Base-by-base conservation (phyloP, 495 filamentous ascomycete genomes). In the Hypoxylon intermedium region DNA sequence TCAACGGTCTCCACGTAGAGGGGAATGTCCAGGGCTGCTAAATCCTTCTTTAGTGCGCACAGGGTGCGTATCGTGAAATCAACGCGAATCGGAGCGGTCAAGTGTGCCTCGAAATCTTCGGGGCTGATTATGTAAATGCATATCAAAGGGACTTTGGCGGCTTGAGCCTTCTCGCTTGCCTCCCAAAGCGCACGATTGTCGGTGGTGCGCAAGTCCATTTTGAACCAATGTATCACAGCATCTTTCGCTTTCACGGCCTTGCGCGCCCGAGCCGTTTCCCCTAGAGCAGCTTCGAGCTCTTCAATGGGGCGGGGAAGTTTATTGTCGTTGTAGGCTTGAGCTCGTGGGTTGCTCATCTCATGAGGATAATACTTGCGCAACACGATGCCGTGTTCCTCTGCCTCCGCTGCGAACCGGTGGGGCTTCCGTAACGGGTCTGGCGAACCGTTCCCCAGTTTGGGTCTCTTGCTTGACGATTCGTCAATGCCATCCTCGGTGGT, bases 221-320 rank as follows among this genome's bases (percentile, higher is more conserved):
- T 94, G 75, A 93, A 96, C 93, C 93, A 96, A 74, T 96, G 90
- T 5, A 97, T 84, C 0, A 97, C 90, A 0, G 87, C 85, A 21
- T 83, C 77, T 28, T 82, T 81, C 2, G 82, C 74, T 6, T 68
- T 52, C 2, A 87, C 76, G 0, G 73, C 66, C 20, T 72, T 59
- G 0, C 85, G 76, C n/a, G 59, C 59, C 1, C 72, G 52, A 0
- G 71, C 65, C 1, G 86, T 89, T 6, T 83, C 81, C 20, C 72
- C 60, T 12, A 86, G 79, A 0, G 85, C 83, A 3, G 73, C 69
- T 28, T 83, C 67, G 15, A 91, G 77, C 0, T 74, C 60, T 61
- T 89, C 83, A 9, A 94, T 88, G 0, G 92, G 92, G 2, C 88
- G 84, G 37, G 86, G 81, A 1, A 93, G 68, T 16, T 81, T 79